Base-by-base conservation (phyloP, 2,329 filamentous ascomycete genomes). In the Aureobasidium lini region DNA sequence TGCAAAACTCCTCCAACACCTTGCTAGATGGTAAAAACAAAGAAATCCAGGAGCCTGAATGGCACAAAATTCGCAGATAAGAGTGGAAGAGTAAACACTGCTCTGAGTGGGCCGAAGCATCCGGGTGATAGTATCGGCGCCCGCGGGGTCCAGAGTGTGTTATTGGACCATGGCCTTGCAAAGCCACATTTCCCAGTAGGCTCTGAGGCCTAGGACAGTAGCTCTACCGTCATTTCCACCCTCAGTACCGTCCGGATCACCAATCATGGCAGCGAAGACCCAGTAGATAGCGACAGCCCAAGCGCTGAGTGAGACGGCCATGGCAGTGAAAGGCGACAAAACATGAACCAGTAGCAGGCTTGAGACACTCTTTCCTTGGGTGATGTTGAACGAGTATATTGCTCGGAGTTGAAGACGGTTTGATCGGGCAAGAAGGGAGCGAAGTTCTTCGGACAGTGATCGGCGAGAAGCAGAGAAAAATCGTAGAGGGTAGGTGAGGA, bases 231-330 rank as follows among this genome's bases (percentile, higher is more conserved):
- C 84, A 62, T 86, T 84, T 63, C 79, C 78, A 61, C 76, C 76
- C 65, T 82, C 81, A 61, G 74, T 75, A 29, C 80, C 78, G 58
- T 83, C 82, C 32, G 84, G 84, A 69, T 86, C 84, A 4, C 84
- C 84, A 50, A 86, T 72, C 10, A 85, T 80, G 65, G 78, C 78
- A 28, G 81, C 77, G 66, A 83, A 84, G 54, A 84, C 72, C 84
- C 83, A 86, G 72, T 85, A 86, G 18, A 76, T 79, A 1, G 81
- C 83, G 0, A 82, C 77, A 0, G 81, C 79, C 83, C 83, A 86
- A 6, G 79, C 77, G 1, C 79, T 78, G 13, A 84, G 68, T 18
- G 82, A 77, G 48, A 85, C 74, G 39, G 78, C 81, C 10, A 84
- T 70, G 57, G 81, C 81, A 50, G 84, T 69, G 40, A 85, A 66